phyloP scores from a whole-genome alignment of 805 yeast genomes.

The Hanseniaspora mollemarum region DNA sequence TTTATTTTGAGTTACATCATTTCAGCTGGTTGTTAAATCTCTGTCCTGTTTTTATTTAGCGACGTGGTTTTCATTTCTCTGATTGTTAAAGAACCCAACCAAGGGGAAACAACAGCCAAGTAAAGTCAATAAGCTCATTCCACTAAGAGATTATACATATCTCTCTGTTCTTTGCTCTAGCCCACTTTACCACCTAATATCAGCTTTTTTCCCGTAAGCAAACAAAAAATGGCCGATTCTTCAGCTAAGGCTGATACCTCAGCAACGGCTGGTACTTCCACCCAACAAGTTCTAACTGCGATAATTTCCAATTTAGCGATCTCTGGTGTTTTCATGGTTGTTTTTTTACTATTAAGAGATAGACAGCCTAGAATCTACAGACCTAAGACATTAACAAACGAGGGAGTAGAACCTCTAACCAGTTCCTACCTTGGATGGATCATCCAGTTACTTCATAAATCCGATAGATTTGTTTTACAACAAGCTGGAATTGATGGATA shows the following conservation, averaged over 20 bases:
- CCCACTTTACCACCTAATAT: too few relatives aligned
- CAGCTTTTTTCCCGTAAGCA: too few relatives aligned
- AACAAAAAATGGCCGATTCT: too few relatives aligned
- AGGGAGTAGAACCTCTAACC: conserved; percentile 65
- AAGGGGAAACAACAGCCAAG: too few relatives aligned
- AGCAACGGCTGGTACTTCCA: conserved; percentile 38
- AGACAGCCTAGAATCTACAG: conserved; percentile 66
- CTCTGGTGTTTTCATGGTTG: conserved; percentile 47
- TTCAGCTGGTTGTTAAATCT: too few relatives aligned
- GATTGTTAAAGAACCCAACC: too few relatives aligned
- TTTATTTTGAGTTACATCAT: too few relatives aligned
- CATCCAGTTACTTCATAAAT: conserved; percentile 46
- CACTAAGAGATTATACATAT: too few relatives aligned
- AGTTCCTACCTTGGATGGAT: conserved; percentile 64
- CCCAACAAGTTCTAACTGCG: conserved; percentile 64
- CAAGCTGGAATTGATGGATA: conserved; percentile 94
- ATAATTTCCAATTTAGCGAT: conserved; percentile 56
- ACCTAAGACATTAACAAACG: conserved; percentile 60
- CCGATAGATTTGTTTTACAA: conserved; percentile 63
- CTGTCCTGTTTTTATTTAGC: too few relatives aligned
- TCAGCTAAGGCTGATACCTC: not conserved
- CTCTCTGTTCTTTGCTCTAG: too few relatives aligned
- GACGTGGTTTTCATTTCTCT: too few relatives aligned
- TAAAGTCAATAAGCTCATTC: too few relatives aligned
- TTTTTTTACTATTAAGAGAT: conserved; percentile 51